Evolutionary conservation across 2,329 filamentous ascomycete species (phyloP).

Genomic region (Aspergillus terreus): DNA sequence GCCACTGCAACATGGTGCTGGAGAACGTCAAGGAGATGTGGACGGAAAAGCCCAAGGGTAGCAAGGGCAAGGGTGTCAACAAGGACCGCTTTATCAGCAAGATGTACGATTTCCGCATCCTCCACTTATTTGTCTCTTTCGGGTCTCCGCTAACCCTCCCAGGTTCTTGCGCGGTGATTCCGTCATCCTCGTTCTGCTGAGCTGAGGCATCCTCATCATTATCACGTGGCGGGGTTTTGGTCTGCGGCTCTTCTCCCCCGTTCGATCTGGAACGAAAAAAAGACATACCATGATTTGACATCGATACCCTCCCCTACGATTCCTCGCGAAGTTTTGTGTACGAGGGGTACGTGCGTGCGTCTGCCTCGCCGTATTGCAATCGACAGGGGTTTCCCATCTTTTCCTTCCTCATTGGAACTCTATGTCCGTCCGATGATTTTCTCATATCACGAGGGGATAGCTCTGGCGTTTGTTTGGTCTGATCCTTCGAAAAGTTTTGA

Average conservation of each 20-base stretch:
- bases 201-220: slow-evolving; percentile 47
- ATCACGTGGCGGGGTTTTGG: slow-evolving; percentile 8
- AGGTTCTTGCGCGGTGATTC: slow-evolving; percentile 86
- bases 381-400: neutral
- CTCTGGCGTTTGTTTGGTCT: slow-evolving; percentile 16
- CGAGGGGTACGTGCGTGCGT: neutral
- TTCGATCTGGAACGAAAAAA: neutral
- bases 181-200: slow-evolving; percentile 81
- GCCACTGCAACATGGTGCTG: slow-evolving; percentile 98
- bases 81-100: slow-evolving; percentile 99
- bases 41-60: slow-evolving; percentile 86
- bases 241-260: slow-evolving; percentile 1
- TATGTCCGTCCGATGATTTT: neutral
- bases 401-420: neutral
- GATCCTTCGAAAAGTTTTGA: slow-evolving; percentile 3
- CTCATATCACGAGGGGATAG: slow-evolving; percentile 6
- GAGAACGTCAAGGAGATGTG: slow-evolving; percentile 99
- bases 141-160: slow-evolving; percentile 1
- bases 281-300: slow-evolving; percentile 18
- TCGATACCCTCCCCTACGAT: slow-evolving; percentile 25
- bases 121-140: neutral
- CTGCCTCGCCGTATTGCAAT: neutral
- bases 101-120: slow-evolving; percentile 59
- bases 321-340: neutral
- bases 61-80: slow-evolving; percentile 92